These are phyloP conservation scores for Candida dendrica DNA, from an alignment of 805 yeast genomes.

Conservation along the genomic window DNA sequence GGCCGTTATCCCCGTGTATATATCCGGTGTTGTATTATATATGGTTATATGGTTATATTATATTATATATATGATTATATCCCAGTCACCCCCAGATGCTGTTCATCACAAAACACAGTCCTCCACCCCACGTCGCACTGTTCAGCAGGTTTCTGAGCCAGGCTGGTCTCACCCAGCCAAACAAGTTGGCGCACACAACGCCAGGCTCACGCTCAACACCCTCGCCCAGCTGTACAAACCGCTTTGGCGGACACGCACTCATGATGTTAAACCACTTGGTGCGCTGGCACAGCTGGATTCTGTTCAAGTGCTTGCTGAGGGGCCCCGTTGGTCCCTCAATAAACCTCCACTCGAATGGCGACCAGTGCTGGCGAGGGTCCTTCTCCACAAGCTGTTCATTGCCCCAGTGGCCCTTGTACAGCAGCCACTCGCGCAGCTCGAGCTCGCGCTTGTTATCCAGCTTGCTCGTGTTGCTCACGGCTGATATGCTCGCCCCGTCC, in stretches of 20 bases:
- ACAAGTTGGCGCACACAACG: slow-evolving; percentile 63
- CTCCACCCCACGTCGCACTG: slow-evolving; percentile 54
- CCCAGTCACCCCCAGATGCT: slow-evolving; percentile 33
- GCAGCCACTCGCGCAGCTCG: slow-evolving; percentile 53
- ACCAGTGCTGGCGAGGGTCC: slow-evolving; percentile 81
- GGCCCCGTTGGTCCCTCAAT: slow-evolving; percentile 96
- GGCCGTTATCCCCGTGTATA: too few species aligned
- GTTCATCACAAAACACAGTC: slow-evolving; percentile 48
- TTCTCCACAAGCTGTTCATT: slow-evolving; percentile 56
- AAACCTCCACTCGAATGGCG: slow-evolving; percentile 83
- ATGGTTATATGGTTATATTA: neutral
- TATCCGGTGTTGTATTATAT: too few species aligned
- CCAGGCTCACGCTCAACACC: slow-evolving; percentile 87
- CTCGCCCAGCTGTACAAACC: slow-evolving; percentile 69
- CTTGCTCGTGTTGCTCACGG: slow-evolving; percentile 24
- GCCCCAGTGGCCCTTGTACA: slow-evolving; percentile 85
- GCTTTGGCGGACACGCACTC: slow-evolving; percentile 74
- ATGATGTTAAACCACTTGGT: slow-evolving; percentile 91
- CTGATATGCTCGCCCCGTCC: slow-evolving; percentile 49
- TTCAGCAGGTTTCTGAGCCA: slow-evolving; percentile 43
- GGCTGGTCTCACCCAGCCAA: slow-evolving; percentile 44
- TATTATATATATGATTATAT: too few species aligned
- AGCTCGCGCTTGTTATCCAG: slow-evolving; percentile 20
- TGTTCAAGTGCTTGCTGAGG: slow-evolving; percentile 60
- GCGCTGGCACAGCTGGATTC: slow-evolving; percentile 73